A percentile compares a stretch with the other conserved stretches of the same genome.
These are phyloP conservation scores for Rhodamnia argentea DNA, from an alignment of 345 rosid genomes.

Conservation along the genomic window DNA sequence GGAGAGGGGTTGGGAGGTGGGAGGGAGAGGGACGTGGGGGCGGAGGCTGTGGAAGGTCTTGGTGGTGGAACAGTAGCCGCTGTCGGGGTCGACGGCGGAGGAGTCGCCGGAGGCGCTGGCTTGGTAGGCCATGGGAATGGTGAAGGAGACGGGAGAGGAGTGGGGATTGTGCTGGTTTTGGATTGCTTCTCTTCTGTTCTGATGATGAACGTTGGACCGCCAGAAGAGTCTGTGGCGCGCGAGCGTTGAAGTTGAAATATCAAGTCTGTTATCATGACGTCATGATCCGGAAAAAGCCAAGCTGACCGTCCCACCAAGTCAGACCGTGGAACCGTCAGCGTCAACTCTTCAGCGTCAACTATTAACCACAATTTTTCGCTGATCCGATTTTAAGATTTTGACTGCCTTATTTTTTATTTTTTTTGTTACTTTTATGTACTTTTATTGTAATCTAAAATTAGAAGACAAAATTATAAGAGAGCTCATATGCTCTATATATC, in stretches of 20 bases:
- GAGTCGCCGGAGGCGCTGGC: background rate
- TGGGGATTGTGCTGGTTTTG: background rate
- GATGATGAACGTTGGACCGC: background rate
- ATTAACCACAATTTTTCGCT: too few relatives aligned
- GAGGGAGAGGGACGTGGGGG: conserved; percentile 36
- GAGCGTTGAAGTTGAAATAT: background rate
- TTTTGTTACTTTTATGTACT: too few relatives aligned
- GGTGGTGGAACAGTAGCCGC: conserved; percentile 42
- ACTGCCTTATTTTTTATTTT: too few relatives aligned
- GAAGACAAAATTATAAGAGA: too few relatives aligned
- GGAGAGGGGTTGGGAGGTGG: conserved; percentile 40
- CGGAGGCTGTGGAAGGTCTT: conserved; percentile 45
- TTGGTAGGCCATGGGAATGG: background rate
- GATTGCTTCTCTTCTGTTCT: background rate
- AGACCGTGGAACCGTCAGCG: too few relatives aligned
- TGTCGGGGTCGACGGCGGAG: conserved; percentile 11
- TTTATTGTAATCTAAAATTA: too few relatives aligned
- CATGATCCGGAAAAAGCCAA: too few relatives aligned
- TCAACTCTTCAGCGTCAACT: too few relatives aligned
- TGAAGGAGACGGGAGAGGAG: background rate
- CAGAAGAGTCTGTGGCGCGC: background rate
- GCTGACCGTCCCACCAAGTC: too few relatives aligned
- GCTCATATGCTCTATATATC: too few relatives aligned
- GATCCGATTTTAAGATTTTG: too few relatives aligned
- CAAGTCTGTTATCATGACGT: background rate